phyloP scores from a whole-genome alignment of 2,329 filamentous ascomycete genomes.

The Hymenoscyphus scutula region DNA sequence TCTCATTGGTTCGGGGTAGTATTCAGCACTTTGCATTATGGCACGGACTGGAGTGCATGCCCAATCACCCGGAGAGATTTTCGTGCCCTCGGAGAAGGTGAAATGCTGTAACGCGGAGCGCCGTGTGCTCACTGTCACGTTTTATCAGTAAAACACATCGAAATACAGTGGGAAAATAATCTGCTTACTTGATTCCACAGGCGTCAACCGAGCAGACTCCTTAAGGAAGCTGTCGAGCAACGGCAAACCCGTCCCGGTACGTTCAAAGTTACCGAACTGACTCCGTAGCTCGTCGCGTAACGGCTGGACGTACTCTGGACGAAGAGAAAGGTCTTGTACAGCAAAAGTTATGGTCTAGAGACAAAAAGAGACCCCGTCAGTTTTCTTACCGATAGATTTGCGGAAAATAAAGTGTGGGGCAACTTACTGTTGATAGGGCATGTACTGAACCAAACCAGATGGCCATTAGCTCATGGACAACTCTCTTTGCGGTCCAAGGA shows the following conservation, averaged over 20 bases:
- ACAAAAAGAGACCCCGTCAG: not conserved
- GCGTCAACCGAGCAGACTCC: slow-evolving; percentile 6
- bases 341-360: not conserved
- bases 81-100: not conserved
- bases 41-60: slow-evolving; percentile 1
- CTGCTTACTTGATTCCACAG: slow-evolving; percentile 6
- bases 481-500: not conserved
- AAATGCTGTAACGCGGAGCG: not conserved
- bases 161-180: not conserved
- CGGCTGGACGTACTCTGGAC: not conserved
- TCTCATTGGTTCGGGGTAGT: not conserved
- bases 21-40: not conserved
- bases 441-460: slow-evolving; percentile 7
- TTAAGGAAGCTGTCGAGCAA: slow-evolving; percentile 8
- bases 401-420: not conserved
- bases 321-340: slow-evolving; percentile 2
- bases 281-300: slow-evolving; percentile 1
- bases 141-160: not conserved
- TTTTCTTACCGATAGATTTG: not conserved
- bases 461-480: slow-evolving; percentile 5
- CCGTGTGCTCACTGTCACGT: not conserved
- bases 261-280: not conserved
- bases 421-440: not conserved
- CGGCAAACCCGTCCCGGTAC: not conserved
- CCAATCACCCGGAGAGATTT: slow-evolving; percentile 2